Percentiles rank a stretch among this genome's conserved stretches.
Conservation (phyloP, 441 rosid species). For the Erysimum cheiri region DNA sequence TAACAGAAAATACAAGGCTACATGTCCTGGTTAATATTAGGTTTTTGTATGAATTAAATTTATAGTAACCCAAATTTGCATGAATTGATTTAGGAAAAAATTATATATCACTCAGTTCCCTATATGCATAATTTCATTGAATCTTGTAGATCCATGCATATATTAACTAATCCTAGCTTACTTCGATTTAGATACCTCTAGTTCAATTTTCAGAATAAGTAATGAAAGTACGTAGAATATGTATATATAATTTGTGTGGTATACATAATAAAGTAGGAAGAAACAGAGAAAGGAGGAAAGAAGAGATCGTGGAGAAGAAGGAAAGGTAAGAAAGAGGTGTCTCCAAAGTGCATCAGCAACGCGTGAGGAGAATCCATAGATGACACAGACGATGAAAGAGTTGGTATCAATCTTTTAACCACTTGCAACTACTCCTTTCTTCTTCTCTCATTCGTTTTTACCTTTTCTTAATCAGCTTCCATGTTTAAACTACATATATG, state of each 20-base stretch:
- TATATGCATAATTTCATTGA: constrained; percentile 10
- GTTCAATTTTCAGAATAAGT: neutral
- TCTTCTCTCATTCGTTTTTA: constrained; percentile 18
- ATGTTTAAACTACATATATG: neutral
- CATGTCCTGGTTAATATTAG: too few relatives aligned
- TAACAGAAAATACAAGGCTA: too few relatives aligned
- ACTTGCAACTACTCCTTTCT: constrained; percentile 36
- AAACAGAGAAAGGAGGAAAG: constrained; percentile 9
- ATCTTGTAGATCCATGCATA: constrained; percentile 22
- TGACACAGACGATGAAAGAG: constrained; percentile 40
- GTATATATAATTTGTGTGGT: neutral
- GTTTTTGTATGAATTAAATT: too few relatives aligned
- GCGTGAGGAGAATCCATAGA: constrained; percentile 39
- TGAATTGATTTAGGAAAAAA: too few relatives aligned
- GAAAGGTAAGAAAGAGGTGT: constrained; percentile 39
- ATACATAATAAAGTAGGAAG: neutral
- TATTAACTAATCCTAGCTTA: constrained; percentile 6
- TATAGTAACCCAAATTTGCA: too few relatives aligned
- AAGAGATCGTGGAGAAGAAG: constrained; percentile 34
- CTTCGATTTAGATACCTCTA: neutral
- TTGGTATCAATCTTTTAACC: constrained; percentile 41
- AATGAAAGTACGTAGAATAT: neutral
- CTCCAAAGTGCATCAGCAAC: constrained; percentile 45
- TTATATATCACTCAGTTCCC: neutral
- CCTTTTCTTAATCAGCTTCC: constrained; percentile 20